Evolutionary conservation across 208 protist genomes (phyloP).

Genomic region (Trypanosoma vivax): DNA sequence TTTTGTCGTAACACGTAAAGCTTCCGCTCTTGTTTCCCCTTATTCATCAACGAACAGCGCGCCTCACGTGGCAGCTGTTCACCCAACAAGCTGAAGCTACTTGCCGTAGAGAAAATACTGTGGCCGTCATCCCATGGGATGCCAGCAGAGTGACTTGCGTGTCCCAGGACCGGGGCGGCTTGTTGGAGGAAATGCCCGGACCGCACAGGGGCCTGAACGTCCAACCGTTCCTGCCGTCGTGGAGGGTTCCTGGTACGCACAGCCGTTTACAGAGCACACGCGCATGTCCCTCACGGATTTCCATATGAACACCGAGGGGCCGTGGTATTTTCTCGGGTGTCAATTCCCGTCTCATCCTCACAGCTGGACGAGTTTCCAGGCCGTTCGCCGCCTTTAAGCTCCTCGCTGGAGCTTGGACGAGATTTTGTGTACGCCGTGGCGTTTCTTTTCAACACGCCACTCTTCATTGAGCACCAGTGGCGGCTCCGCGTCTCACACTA

Average conservation of each 20-base stretch:
- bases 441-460: conserved; percentile 60
- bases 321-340: conserved; percentile 48
- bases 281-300: conserved; percentile 35
- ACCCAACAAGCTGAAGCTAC: no score
- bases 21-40: no score
- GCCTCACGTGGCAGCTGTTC: no score
- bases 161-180: neutral
- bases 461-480: conserved; percentile 71
- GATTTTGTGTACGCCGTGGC: conserved; percentile 69
- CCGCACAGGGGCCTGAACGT: neutral
- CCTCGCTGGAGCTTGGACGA: conserved; percentile 41
- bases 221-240: conserved; percentile 31
- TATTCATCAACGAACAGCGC: no score
- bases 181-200: neutral
- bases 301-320: conserved; percentile 44
- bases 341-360: conserved; percentile 26
- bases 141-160: conserved; percentile 22
- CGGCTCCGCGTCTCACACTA: conserved; percentile 48
- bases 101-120: no score
- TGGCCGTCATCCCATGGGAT: conserved; percentile 15
- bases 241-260: conserved; percentile 56
- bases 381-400: conserved; percentile 20
- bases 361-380: conserved; percentile 41
- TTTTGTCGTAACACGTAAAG: no score
- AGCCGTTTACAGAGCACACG: conserved; percentile 26